phyloP scores from a whole-genome alignment of 2,329 filamentous ascomycete species.

The Sarocladiaceae sp. region DNA sequence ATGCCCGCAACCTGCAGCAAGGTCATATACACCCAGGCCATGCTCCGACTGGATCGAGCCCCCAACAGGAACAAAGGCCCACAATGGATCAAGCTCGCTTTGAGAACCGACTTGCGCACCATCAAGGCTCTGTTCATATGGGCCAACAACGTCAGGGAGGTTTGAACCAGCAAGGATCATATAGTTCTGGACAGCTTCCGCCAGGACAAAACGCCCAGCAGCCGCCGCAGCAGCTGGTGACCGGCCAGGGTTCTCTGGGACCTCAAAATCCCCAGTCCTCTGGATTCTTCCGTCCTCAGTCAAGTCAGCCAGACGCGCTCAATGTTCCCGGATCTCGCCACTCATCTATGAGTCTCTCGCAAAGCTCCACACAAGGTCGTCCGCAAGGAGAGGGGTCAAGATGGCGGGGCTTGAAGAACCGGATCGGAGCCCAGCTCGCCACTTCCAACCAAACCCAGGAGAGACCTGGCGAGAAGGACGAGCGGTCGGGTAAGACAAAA shows the following conservation, averaged over 20 bases:
- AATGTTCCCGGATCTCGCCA: slow-evolving; percentile 1
- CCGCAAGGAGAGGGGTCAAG: slow-evolving; percentile 18
- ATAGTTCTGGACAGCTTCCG: not conserved
- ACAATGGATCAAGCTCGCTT: too few relatives aligned
- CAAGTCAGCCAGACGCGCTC: not conserved
- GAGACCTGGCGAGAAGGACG: slow-evolving; percentile 14
- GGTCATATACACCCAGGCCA: not conserved
- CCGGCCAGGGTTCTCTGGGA: not conserved
- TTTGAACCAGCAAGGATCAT: too few relatives aligned
- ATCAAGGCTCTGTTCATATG: too few relatives aligned
- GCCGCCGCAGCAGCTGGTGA: not conserved
- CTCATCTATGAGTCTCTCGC: not conserved
- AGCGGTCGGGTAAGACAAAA: slow-evolving; percentile 19
- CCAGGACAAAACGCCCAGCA: not conserved
- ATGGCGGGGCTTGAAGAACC: slow-evolving; percentile 27
- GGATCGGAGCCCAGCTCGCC: slow-evolving; percentile 24
- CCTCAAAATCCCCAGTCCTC: not conserved
- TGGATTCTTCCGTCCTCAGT: not conserved
- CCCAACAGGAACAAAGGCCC: not conserved
- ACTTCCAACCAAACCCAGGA: slow-evolving; percentile 12
- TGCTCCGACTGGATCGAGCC: not conserved
- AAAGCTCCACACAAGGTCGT: slow-evolving; percentile 6
- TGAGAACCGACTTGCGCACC: too few relatives aligned
- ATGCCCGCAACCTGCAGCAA: not conserved
- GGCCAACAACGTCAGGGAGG: too few relatives aligned